These are phyloP conservation scores for Diutina pseudorugosa DNA, from an alignment of 1,139 yeast species.

Conservation along the genomic window DNA sequence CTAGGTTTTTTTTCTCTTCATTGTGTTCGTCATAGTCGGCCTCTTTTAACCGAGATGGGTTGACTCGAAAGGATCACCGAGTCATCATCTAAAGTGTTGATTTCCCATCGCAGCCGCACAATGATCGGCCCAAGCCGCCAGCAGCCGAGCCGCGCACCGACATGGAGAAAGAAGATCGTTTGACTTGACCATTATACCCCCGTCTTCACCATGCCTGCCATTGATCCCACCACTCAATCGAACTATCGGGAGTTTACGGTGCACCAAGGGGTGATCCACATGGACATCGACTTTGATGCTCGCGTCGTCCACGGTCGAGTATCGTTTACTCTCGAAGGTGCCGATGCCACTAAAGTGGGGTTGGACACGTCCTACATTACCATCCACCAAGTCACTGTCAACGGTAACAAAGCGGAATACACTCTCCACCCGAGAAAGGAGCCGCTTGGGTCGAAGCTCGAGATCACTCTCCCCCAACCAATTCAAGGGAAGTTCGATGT, in stretches of 20 bases:
- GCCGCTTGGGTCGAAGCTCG: constrained; percentile 1
- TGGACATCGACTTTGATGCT: constrained; percentile 1
- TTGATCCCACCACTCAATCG: constrained; percentile 1
- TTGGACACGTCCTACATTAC: constrained; percentile 1
- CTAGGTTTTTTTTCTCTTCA: too few species aligned
- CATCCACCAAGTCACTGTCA: background rate
- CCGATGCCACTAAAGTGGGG: constrained; percentile 4
- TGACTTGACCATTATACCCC: background rate
- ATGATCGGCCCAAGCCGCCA: background rate
- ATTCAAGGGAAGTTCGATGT: background rate
- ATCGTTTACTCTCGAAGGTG: background rate
- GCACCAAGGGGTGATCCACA: background rate
- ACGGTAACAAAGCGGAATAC: background rate
- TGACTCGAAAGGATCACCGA: too few species aligned
- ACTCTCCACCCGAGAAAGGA: background rate
- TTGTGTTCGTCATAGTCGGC: too few species aligned
- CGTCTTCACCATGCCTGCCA: background rate
- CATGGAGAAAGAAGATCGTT: too few species aligned
- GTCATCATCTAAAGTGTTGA: too few species aligned
- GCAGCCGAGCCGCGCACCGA: background rate
- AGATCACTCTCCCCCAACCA: constrained; percentile 6
- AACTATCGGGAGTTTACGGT: background rate
- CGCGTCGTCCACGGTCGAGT: background rate
- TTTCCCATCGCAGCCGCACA: background rate
- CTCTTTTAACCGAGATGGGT: too few species aligned